Conservation (phyloP, 148 eudicot species). For the Heliosperma pusillum region DNA sequence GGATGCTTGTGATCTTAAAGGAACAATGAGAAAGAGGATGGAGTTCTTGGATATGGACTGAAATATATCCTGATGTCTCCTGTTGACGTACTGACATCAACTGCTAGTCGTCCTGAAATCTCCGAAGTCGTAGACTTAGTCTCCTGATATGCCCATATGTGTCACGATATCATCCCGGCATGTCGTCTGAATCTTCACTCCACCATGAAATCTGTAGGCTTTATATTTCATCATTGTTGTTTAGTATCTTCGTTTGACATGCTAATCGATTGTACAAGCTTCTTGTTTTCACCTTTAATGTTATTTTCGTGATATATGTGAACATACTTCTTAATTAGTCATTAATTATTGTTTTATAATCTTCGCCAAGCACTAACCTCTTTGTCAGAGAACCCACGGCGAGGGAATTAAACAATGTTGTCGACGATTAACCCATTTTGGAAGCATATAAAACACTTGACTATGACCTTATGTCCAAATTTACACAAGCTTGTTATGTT, state of each 20-base stretch:
- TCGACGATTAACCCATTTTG: too few relatives aligned
- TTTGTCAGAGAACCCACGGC: too few relatives aligned
- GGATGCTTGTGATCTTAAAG: conserved; percentile 90
- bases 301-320: too few relatives aligned
- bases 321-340: too few relatives aligned
- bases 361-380: too few relatives aligned
- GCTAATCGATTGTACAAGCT: conserved; percentile 21
- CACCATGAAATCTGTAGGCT: conserved; percentile 16
- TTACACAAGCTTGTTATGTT: too few relatives aligned
- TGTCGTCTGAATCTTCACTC: neutral
- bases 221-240: conserved; percentile 4
- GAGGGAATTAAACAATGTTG: too few relatives aligned
- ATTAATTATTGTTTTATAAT: too few relatives aligned
- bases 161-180: neutral
- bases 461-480: too few relatives aligned
- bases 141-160: neutral
- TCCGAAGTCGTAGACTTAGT: conserved; percentile 1
- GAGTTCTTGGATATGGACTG: conserved; percentile 93
- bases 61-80: conserved; percentile 1
- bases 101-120: conserved; percentile 8
- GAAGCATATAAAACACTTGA: too few relatives aligned
- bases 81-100: neutral
- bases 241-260: neutral
- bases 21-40: conserved; percentile 89
- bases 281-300: neutral